phyloP scores from a whole-genome alignment of 2,329 filamentous ascomycete genomes.

The Teratosphaeriaceae sp. region DNA sequence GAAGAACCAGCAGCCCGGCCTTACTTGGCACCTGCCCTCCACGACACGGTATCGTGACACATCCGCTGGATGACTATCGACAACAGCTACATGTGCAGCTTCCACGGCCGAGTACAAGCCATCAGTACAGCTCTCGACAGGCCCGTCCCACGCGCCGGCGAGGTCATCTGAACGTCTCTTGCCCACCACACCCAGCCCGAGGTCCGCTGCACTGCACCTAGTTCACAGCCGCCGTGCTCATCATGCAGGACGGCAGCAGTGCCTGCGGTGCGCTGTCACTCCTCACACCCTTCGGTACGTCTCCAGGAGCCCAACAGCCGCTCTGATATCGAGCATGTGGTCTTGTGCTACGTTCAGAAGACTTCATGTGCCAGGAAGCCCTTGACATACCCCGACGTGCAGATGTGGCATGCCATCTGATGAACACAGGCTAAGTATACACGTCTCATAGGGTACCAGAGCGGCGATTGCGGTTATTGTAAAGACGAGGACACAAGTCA shows the following conservation, averaged over 20 bases:
- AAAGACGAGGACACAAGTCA: slow-evolving; percentile 41
- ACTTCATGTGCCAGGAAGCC: neutral
- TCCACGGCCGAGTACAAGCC: too few species aligned
- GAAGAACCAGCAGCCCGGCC: too few species aligned
- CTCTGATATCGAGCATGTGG: slow-evolving; percentile 15
- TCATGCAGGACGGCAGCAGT: slow-evolving; percentile 15
- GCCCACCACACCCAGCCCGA: neutral
- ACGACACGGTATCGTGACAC: too few species aligned
- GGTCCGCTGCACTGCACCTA: neutral
- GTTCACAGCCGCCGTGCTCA: slow-evolving; percentile 2
- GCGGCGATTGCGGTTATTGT: slow-evolving; percentile 46
- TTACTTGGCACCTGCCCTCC: too few species aligned
- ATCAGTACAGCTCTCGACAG: too few species aligned
- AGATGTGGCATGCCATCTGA: too few species aligned
- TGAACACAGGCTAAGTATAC: slow-evolving; percentile 4
- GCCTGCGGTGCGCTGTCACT: slow-evolving; percentile 19
- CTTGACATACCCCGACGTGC: neutral
- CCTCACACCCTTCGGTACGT: slow-evolving; percentile 27
- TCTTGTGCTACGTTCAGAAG: slow-evolving; percentile 3
- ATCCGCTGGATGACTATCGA: too few species aligned
- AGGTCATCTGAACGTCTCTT: too few species aligned
- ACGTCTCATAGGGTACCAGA: slow-evolving; percentile 37
- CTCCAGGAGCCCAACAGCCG: slow-evolving; percentile 15
- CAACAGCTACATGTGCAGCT: too few species aligned
- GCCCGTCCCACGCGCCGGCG: too few species aligned